Base-by-base conservation (phyloP, 371 early-diverging fungal species). In the Mucor mucedo region DNA sequence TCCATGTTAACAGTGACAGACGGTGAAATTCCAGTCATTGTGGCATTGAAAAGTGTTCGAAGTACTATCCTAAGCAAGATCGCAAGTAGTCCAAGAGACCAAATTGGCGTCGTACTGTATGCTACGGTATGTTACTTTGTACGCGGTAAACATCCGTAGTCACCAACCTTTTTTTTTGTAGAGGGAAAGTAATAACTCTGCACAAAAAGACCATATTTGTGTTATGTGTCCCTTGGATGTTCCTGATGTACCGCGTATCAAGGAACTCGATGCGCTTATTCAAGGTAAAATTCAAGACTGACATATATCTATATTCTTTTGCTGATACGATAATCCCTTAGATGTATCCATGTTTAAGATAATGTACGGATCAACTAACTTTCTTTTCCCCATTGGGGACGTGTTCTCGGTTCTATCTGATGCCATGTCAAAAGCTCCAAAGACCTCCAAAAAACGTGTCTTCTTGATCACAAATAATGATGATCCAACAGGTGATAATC, bases 381-480 rank as follows among this genome's bases (percentile, higher is more conserved):
- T 74, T 29, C 73, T 79, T 28, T 87, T 77, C 60, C 77, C 84
- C 6, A 69, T 89, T 3, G 79, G 84, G 35, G 87, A 91, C 54
- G 77, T 91, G 0, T 85, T 90, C 16, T 88, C 86, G 87, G 75
- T 82, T 0, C 85, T 85, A 52, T 80, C 81, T 27, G 85, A 78
- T 13, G 60, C 88, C 9, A 38, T 47, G 71, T 32, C 27, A 16
- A 63, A 1, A 75, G 35, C 82, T 44, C 21, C 21, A 21, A 85
- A 84, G 32, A 54, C 71, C 14, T 84, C 84, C 30, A 70, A 76
- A 2, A 87, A 86, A 65, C 85, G 90, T 27, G 52, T 92, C 45
- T 89, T 92, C 52, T 54, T 92, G 3, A 79, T 91, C 50, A 91
- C 92, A 27, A 83, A 87, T 54, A 79, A 87, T 49, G 89, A 89